These are phyloP conservation scores for Chenopodium quinoa DNA, from an alignment of 148 eudicot species.

Conservation along the genomic window DNA sequence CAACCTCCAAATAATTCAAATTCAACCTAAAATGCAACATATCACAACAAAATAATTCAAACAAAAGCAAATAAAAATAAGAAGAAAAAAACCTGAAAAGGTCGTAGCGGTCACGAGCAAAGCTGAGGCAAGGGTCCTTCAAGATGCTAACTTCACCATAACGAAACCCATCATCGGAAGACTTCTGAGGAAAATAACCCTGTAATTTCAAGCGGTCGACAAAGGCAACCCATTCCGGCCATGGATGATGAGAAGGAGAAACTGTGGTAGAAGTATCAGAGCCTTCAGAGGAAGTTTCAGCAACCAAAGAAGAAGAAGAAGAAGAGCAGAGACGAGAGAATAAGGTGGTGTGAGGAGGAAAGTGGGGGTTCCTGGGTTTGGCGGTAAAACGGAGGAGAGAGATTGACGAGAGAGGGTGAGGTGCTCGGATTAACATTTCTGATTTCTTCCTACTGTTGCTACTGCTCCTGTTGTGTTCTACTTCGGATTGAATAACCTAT, in stretches of 20 bases:
- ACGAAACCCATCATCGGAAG: background rate
- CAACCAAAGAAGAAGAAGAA: constrained; percentile 12
- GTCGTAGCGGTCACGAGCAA: constrained; percentile 78
- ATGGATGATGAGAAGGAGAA: constrained; percentile 41
- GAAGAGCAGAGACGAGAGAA: constrained; percentile 23
- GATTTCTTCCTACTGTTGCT: no score
- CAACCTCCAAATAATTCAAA: no score
- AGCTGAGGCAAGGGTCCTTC: constrained; percentile 76
- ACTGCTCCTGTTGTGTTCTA: no score
- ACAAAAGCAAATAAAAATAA: background rate
- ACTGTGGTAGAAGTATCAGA: constrained; percentile 5
- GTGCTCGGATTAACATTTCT: constrained; percentile 16
- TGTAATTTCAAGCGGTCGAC: constrained; percentile 58
- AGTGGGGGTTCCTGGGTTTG: constrained; percentile 23
- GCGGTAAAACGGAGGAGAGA: constrained; percentile 19
- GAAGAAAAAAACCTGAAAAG: constrained; percentile 46
- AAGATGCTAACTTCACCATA: constrained; percentile 51
- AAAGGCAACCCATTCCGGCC: constrained; percentile 94
- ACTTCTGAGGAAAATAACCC: constrained; percentile 50
- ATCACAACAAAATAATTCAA: no score
- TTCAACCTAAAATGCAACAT: no score
- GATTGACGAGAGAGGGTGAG: constrained; percentile 25
- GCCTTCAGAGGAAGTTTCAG: constrained; percentile 5
- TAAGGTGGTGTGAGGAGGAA: constrained; percentile 14
- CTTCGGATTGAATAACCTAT: no score